Evolutionary conservation across 2,329 filamentous ascomycete genomes (phyloP).

Genomic region (Thielaviopsis populi): DNA sequence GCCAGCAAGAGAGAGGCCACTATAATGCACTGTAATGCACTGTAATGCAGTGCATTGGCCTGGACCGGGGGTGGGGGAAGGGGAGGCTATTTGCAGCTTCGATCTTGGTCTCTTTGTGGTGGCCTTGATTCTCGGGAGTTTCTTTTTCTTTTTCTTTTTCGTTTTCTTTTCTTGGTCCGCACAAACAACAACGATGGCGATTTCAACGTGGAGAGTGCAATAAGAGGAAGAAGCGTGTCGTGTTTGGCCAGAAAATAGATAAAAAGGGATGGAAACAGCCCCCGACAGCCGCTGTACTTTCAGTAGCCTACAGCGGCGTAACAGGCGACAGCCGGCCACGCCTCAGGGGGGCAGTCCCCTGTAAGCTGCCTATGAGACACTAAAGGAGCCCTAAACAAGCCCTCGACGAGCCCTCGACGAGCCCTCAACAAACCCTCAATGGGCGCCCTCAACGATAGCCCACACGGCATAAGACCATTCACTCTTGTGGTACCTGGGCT

Average conservation of each 20-base stretch:
- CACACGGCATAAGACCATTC: neutral
- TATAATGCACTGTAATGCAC: conserved; percentile 5
- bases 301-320: neutral
- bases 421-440: too few relatives aligned
- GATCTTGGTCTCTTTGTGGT: neutral
- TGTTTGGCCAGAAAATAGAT: neutral
- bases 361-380: neutral
- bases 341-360: neutral
- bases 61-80: neutral
- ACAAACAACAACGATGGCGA: neutral
- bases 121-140: neutral
- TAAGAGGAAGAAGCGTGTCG: neutral
- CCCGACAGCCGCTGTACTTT: neutral
- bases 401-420: too few relatives aligned
- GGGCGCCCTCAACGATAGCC: neutral
- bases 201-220: neutral
- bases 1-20: neutral
- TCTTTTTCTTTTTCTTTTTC: neutral
- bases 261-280: neutral
- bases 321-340: neutral
- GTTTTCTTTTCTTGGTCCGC: neutral
- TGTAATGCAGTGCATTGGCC: conserved; percentile 6
- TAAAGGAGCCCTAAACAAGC: neutral
- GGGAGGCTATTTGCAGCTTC: neutral
- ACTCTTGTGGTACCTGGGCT: neutral